Base-by-base conservation (phyloP, 768 basidiomycete species). In the Suillus lakei region DNA sequence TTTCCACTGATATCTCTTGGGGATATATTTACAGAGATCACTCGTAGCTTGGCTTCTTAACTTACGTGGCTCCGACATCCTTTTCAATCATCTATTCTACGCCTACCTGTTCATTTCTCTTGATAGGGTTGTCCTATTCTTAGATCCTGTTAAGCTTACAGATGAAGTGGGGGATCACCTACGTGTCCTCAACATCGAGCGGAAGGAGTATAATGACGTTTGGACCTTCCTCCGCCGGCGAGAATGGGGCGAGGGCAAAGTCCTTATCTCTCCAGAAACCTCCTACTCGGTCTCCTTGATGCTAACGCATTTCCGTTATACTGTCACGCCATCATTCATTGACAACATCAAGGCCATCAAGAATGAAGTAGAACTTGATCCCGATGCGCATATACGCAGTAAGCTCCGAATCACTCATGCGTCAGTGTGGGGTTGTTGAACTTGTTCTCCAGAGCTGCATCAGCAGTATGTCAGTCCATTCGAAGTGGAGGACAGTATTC, bases 1-100 rank as follows among this genome's bases (percentile, higher is more conserved):
- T 10, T 3, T 59, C 58, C 58, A 41, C 58, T 39, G 58, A 41
- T 28, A 59, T 59, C 39, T 21, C 26, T 59, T 21, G 10, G 12
- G 26, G 58, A 9, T 21, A 8, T 21, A 28, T 59, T 59, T 21
- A 59, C 39, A 21, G 18, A 41, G 16, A 43, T 60, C 63, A 38
- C 38, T 53, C 28, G 36, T 78, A 87, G 97, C 97, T 0, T 98
- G 94, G 81, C 71, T 92, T 3, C 81, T 98, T 41, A 99, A 99
- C 73, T 80, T 96, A 62, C 91, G 97, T 58, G 96, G 96, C 41
- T 85, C 87, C 3, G 96, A 98, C 71, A 90, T 98, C 55, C 93
- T 93, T 0, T 93, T 88, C 82, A 96, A 94, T 73, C 97, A 98
- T 0, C 85, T 99, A 9, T 97, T 98, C 80, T 92, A 91, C 60